Percentiles rank a stretch among this genome's conserved stretches.
phyloP scores from a whole-genome alignment of 352 stramenopile genomes.

The Globisporangium barbulae region DNA sequence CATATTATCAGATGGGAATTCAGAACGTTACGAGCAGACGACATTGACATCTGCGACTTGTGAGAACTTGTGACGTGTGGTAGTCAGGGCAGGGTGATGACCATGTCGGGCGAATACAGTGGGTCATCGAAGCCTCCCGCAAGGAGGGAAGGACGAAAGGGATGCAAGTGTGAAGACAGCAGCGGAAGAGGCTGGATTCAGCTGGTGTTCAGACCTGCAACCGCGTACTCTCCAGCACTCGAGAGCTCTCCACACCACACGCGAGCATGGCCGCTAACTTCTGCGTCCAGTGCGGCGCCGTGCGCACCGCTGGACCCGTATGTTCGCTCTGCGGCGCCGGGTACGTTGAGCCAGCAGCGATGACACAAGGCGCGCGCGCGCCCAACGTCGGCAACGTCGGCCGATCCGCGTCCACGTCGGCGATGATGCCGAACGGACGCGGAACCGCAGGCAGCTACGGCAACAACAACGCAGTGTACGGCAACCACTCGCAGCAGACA shows the following conservation, averaged over 20 bases:
- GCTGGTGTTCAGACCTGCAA: neutral
- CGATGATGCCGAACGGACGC: neutral
- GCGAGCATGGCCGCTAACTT: constrained; percentile 14
- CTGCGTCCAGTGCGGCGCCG: constrained; percentile 20
- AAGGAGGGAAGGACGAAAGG: neutral
- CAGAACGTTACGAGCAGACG: neutral
- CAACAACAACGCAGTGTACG: neutral
- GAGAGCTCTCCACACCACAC: neutral
- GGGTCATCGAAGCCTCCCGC: neutral
- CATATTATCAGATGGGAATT: neutral
- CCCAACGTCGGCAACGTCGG: neutral
- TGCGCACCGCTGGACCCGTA: neutral
- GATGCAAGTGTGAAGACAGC: neutral
- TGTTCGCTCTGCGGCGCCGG: constrained; percentile 16
- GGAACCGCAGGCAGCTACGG: neutral
- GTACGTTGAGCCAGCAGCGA: constrained; percentile 3
- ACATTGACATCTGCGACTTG: neutral
- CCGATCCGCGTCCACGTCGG: constrained; percentile 7
- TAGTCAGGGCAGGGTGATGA: neutral
- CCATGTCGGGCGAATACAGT: neutral
- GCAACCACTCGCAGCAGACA: neutral
- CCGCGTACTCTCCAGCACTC: neutral
- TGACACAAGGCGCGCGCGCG: neutral
- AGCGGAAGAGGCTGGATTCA: neutral
- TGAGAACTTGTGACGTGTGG: neutral